Conservation (phyloP, 306 rosid species). For the Cicer chorassanicum region DNA sequence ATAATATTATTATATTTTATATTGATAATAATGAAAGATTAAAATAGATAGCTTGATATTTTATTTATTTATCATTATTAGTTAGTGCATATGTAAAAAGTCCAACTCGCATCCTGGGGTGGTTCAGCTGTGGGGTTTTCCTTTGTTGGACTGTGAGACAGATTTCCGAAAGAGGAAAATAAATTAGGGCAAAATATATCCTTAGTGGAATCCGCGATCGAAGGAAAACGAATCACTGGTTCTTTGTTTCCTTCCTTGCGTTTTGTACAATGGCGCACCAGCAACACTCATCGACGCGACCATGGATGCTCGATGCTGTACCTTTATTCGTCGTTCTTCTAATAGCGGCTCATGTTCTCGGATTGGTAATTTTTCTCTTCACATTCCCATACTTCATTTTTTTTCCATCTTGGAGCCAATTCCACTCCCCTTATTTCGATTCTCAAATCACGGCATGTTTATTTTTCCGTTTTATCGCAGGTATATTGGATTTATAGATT, state of each 20-base stretch:
- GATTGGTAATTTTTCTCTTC: conserved; percentile 55
- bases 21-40: too few relatives aligned
- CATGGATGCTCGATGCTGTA: conserved; percentile 63
- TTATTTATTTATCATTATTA: too few relatives aligned
- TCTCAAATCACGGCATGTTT: neutral
- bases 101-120: neutral
- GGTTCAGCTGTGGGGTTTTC: neutral
- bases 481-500: conserved; percentile 67
- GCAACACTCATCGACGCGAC: conserved; percentile 49
- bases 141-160: neutral
- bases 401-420: too few relatives aligned
- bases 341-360: conserved; percentile 78
- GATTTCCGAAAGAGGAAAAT: neutral
- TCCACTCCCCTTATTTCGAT: neutral
- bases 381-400: neutral
- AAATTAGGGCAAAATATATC: neutral
- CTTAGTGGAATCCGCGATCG: neutral
- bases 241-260: neutral
- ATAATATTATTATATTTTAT: too few relatives aligned
- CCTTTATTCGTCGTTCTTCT: conserved; percentile 67
- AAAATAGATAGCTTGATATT: too few relatives aligned
- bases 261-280: conserved; percentile 58
- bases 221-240: conserved; percentile 6
- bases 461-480: conserved; percentile 42
- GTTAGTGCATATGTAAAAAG: too few relatives aligned